Conservation (phyloP, 2,329 filamentous ascomycete species). For the Clonostachys sp. region DNA sequence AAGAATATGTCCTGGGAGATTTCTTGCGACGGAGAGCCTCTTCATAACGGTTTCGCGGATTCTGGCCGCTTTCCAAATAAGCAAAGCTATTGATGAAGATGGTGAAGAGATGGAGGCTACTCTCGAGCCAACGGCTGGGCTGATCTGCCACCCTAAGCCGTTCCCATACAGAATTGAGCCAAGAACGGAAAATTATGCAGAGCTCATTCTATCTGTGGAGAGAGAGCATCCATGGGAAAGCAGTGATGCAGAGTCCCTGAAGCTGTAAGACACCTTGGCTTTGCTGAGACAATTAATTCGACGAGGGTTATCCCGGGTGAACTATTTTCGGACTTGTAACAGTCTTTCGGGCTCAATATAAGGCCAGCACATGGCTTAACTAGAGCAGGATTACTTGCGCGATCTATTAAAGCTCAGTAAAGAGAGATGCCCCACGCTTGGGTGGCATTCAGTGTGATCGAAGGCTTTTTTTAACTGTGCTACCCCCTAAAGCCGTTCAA, state of each 20-base stretch:
- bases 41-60: slow-evolving; percentile 21
- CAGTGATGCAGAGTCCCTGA: slow-evolving; percentile 1
- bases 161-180: slow-evolving; percentile 4
- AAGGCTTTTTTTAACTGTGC: too few species aligned
- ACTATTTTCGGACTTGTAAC: too few species aligned
- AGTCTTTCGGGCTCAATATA: too few species aligned
- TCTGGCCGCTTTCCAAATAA: slow-evolving; percentile 33
- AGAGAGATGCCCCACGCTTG: too few species aligned
- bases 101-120: slow-evolving; percentile 2
- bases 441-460: too few species aligned
- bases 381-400: too few species aligned
- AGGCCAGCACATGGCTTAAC: too few species aligned
- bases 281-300: too few species aligned
- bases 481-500: too few species aligned
- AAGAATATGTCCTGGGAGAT: slow-evolving; percentile 10
- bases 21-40: slow-evolving; percentile 8
- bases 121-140: slow-evolving; percentile 6
- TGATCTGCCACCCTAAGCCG: slow-evolving; percentile 7
- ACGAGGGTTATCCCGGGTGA: too few species aligned
- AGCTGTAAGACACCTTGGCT: too few species aligned
- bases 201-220: slow-evolving; percentile 6
- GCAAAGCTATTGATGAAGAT: slow-evolving; percentile 9
- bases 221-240: slow-evolving; percentile 6
- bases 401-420: too few species aligned
- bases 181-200: slow-evolving; percentile 4